Conservation (phyloP, 208 protist species). For the Leishmania mexicana region DNA sequence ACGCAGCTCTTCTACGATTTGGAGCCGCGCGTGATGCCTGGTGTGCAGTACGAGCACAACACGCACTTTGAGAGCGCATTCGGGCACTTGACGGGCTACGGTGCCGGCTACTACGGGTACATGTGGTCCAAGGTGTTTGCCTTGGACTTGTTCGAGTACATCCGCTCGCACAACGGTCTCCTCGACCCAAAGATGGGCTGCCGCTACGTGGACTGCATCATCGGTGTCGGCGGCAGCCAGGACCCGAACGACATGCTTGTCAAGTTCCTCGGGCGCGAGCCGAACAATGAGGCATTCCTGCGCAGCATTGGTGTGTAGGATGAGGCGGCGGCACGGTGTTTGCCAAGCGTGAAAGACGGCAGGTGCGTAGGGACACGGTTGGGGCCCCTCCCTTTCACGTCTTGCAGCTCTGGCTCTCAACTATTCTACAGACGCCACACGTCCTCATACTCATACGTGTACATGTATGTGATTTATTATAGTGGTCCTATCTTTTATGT, state of each 20-base stretch:
- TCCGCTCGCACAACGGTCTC: slow-evolving; percentile 64
- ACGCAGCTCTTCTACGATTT: slow-evolving; percentile 61
- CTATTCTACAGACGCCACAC: background rate
- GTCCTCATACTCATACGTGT: background rate
- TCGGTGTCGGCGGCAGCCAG: slow-evolving; percentile 74
- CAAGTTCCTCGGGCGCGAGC: slow-evolving; percentile 86
- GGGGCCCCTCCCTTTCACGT: background rate
- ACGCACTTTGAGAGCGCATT: slow-evolving; percentile 86
- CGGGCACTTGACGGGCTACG: slow-evolving; percentile 81
- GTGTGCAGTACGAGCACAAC: slow-evolving; percentile 55
- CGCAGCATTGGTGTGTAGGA: slow-evolving; percentile 66
- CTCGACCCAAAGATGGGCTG: slow-evolving; percentile 66
- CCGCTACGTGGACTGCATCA: slow-evolving; percentile 74
- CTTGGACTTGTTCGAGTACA: slow-evolving; percentile 83
- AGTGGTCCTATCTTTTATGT: background rate
- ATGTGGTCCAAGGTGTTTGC: slow-evolving; percentile 90
- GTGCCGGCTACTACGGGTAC: slow-evolving; percentile 86
- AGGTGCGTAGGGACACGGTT: background rate
- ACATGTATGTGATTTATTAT: background rate
- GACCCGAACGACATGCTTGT: slow-evolving; percentile 76
- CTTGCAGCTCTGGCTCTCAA: background rate
- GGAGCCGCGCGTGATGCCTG: slow-evolving; percentile 56
- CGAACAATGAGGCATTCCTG: slow-evolving; percentile 81
- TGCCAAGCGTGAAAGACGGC: background rate
- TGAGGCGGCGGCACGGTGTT: background rate